Base-by-base conservation (phyloP, 495 filamentous ascomycete genomes). In the Penicillium fimorum region DNA sequence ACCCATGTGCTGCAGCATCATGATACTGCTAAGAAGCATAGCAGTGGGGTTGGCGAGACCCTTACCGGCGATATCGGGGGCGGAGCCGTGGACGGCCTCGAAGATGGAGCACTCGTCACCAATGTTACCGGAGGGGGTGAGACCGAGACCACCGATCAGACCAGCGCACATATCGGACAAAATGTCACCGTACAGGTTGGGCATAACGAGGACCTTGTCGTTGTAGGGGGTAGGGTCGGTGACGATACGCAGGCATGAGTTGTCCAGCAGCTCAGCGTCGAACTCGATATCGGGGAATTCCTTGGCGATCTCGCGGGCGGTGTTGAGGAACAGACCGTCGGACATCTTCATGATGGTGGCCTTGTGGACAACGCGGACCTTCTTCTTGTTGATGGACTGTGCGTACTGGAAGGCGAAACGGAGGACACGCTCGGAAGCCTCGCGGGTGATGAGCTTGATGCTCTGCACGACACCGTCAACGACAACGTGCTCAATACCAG, bases 311-410 rank as follows among this genome's bases (percentile, higher is more conserved):
- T 91, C 81, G 32, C 85, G 78, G 63, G 91, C 95, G 50, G 84
- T 87, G 74, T 82, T 87, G 56, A 97, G 81, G 87, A 98, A 98
- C 47, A 98, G 89, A 77, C 94, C 94, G 76, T 98, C 94, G 75
- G 83, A 88, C 95, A 97, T 97, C 87, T 98, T 98, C 94, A 97
- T 97, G 81, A 97, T 98, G 67, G 95, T 98, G 67, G 93, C 94
- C 84, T 97, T 97, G 85, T 97, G 93, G 50, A 97, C 94, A 38
- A 88, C 93, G 60, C 94, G 89, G 58, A 98, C 94, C 85, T 97
- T 96, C 71, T 84, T 89, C 81, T 88, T 88, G 68, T 91, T 89
- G 60, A 97, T 89, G 49, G 89, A 83, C 72, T 92, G 82, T 64
- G 94, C 94, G 68, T 97, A 91, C 75, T 97, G 92, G 86, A 98